Evolutionary conservation across 805 yeast genomes (phyloP).

Genomic region (Lachancea sp.): DNA sequence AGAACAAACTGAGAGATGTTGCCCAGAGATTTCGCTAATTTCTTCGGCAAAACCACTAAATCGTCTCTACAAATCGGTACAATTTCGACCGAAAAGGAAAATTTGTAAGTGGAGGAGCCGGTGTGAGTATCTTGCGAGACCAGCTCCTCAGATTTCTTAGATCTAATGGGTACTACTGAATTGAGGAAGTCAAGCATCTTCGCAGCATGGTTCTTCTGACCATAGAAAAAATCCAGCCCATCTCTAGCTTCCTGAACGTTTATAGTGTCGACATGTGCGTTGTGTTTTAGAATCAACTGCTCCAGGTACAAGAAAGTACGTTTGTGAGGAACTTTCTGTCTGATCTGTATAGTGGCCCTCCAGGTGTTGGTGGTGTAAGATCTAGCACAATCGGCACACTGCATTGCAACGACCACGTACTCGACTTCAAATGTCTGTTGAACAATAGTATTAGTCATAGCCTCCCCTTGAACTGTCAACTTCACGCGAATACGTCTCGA

Average conservation of each 20-base stretch:
- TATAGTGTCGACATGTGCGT: slow-evolving; percentile 89
- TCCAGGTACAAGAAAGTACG: slow-evolving; percentile 93
- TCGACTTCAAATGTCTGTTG: slow-evolving; percentile 95
- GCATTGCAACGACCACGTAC: slow-evolving; percentile 88
- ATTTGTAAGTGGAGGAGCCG: slow-evolving; percentile 81
- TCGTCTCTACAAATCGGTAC: slow-evolving; percentile 97
- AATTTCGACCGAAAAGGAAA: slow-evolving; percentile 86
- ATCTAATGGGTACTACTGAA: slow-evolving; percentile 78
- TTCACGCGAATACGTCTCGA: slow-evolving; percentile 89
- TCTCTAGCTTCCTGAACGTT: slow-evolving; percentile 89
- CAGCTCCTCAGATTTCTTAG: slow-evolving; percentile 83
- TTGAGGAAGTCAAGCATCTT: slow-evolving; percentile 88
- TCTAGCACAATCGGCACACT: slow-evolving; percentile 98
- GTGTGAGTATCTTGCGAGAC: slow-evolving; percentile 89
- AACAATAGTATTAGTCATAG: slow-evolving; percentile 81
- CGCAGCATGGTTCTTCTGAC: slow-evolving; percentile 82
- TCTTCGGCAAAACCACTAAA: slow-evolving; percentile 83
- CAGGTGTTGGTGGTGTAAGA: slow-evolving; percentile 95
- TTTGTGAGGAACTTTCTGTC: slow-evolving; percentile 96
- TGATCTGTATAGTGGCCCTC: slow-evolving; percentile 95
- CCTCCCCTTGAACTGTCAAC: slow-evolving; percentile 94
- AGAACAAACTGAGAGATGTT: slow-evolving; percentile 73
- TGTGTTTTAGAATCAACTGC: slow-evolving; percentile 86
- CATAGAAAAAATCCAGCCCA: slow-evolving; percentile 90
- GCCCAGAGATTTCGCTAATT: slow-evolving; percentile 77